phyloP scores from a whole-genome alignment of 2,329 filamentous ascomycete genomes.

The Apiospora phragmitis region DNA sequence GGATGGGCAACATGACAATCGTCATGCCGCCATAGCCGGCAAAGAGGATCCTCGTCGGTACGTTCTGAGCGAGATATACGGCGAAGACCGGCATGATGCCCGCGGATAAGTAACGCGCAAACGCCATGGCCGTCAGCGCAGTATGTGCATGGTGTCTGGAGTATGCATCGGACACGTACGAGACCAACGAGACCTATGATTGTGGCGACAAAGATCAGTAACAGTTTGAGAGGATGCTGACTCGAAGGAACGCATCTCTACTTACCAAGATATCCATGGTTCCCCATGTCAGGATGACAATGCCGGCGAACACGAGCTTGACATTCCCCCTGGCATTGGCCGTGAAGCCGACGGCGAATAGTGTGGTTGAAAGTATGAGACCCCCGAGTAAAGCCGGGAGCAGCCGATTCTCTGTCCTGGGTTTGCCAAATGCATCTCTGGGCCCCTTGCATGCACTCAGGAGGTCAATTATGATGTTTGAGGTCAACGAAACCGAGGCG shows the following conservation, averaged over 20 bases:
- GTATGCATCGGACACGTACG: conserved; percentile 39
- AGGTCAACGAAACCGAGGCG: background rate
- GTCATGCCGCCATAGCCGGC: background rate
- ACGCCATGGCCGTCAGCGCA: conserved; percentile 34
- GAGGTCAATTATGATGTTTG: background rate
- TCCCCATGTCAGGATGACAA: background rate
- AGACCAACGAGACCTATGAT: conserved; percentile 30
- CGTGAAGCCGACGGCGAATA: conserved; percentile 35
- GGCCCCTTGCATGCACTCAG: background rate
- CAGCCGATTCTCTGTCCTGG: background rate
- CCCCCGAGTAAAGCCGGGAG: background rate
- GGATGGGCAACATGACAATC: background rate
- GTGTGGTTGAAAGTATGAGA: conserved; percentile 20
- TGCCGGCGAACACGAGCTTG: background rate
- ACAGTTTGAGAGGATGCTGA: no score
- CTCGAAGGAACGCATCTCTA: conserved; percentile 18
- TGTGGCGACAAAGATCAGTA: conserved; percentile 20
- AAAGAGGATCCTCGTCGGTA: background rate
- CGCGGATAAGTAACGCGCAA: conserved; percentile 27
- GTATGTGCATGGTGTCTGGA: conserved; percentile 34
- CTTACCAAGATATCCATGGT: conserved; percentile 1
- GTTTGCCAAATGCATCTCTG: background rate
- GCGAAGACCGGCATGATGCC: conserved; percentile 18
- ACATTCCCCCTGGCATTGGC: background rate
- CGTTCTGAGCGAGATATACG: background rate